Conservation (phyloP, 129 eudicot species). For the Artemisia tridentata region DNA sequence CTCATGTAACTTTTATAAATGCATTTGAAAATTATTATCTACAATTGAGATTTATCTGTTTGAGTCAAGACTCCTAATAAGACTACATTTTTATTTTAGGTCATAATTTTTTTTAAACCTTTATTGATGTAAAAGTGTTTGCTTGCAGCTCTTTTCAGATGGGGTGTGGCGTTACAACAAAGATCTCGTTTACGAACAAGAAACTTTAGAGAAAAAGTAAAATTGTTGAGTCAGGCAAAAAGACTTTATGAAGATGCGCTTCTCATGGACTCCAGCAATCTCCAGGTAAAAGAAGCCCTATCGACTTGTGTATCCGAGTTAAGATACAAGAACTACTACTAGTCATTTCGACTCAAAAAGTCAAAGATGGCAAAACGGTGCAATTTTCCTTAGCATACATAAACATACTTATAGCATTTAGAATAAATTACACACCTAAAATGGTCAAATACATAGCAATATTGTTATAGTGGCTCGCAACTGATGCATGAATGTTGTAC, state of each 20-base stretch:
- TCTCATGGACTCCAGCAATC: constrained; percentile 64
- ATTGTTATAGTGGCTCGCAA: constrained; percentile 4
- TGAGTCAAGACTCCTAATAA: not conserved
- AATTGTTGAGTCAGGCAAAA: constrained; percentile 80
- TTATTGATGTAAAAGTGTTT: constrained; percentile 3
- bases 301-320: constrained; percentile 73
- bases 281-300: constrained; percentile 64
- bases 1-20: not conserved
- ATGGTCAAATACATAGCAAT: constrained; percentile 18
- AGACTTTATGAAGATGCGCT: constrained; percentile 95
- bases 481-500: constrained; percentile 8
- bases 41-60: not conserved
- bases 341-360: constrained; percentile 19
- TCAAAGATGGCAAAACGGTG: constrained; percentile 10
- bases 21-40: not conserved
- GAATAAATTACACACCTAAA: constrained; percentile 21
- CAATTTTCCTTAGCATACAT: constrained; percentile 12
- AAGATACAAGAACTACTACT: constrained; percentile 41
- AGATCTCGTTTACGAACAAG: constrained; percentile 77
- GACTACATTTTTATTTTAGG: not conserved
- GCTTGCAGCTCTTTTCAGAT: constrained; percentile 90
- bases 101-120: not conserved
- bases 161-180: constrained; percentile 92
- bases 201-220: constrained; percentile 74
- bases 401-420: constrained; percentile 14